Evolutionary conservation across 257 asterid genomes (phyloP).

Genomic region (Ballota nigra): DNA sequence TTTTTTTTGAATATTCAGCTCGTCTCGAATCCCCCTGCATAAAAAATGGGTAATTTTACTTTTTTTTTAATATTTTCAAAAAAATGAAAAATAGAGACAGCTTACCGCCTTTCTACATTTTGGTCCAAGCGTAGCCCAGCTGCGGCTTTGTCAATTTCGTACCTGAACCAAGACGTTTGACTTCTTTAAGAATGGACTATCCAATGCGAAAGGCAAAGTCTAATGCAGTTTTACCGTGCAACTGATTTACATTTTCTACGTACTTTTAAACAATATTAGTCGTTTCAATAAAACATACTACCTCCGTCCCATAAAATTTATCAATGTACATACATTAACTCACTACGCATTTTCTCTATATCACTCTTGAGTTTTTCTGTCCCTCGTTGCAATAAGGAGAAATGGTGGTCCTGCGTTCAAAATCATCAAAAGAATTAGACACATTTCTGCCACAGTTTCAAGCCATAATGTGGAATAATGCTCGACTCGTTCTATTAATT

Average conservation of each 20-base stretch:
- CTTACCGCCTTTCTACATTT: constrained; percentile 91
- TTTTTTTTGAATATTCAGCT: constrained; percentile 76
- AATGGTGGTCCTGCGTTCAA: constrained; percentile 73
- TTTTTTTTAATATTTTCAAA: neutral
- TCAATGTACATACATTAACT: constrained; percentile 68
- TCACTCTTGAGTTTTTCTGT: constrained; percentile 77
- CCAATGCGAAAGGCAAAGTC: neutral
- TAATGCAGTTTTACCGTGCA: neutral
- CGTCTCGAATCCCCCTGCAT: constrained; percentile 94
- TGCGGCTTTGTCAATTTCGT: constrained; percentile 89
- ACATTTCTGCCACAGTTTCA: neutral
- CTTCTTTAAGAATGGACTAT: constrained; percentile 11
- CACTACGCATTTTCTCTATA: constrained; percentile 88
- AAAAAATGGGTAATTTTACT: neutral
- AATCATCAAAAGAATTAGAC: constrained; percentile 28
- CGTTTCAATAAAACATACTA: neutral
- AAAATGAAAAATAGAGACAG: neutral
- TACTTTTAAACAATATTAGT: no score
- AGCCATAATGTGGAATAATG: neutral
- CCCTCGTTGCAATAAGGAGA: constrained; percentile 87
- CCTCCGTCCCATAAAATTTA: neutral
- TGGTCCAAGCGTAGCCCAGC: constrained; percentile 97
- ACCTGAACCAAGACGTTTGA: constrained; percentile 48
- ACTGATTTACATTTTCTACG: no score
- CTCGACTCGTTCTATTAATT: neutral